Base-by-base conservation (phyloP, 2,329 filamentous ascomycete genomes). In the Neofusicoccum cordaticola region DNA sequence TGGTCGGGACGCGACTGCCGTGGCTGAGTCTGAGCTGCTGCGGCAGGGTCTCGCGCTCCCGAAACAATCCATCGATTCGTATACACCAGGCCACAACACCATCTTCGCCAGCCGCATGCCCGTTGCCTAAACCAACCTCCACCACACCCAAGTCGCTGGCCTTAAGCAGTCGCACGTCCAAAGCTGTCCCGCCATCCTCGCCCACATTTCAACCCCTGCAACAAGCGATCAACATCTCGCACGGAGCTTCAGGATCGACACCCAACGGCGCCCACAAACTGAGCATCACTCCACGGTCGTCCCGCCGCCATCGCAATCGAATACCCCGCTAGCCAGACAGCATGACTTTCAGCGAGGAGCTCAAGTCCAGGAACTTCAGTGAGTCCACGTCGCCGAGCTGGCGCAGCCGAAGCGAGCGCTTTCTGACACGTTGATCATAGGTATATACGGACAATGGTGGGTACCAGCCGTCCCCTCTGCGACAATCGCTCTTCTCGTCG, bases 401-500 rank as follows among this genome's bases (percentile, higher is more conserved):
- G 53, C 17, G 42, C 31, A 35, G 51, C 51, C 64, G 68, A 52
- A 42, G 62, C 57, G 69, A 67, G 63, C 58, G 63, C 63, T 65
- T 70, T 68, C 76, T 79, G 70, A 79, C 71, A 65, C 67, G 68
- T 71, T 63, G 41, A 67, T 67, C 41, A 37, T 64, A 88, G 86
- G 86, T 78, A 89, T 89, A 76, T 89, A 88, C 75, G 86, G 85
- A 71, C 86, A 88, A 86, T 89, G 86, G 86, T 88, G 73, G 78
- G 84, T 83, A 63, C 64, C 52, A 19, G 61, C 48, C 57, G 35
- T 52, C 11, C 27, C 22, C 42, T 47, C 41, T 13, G 42, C 42
- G 56, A 60, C 56, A 47, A 60, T 60, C 42, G 42, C 42, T 15
- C 22, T 19, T 51, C 37, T 39, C n/a, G 39, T 27, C 35, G 13